phyloP scores from a whole-genome alignment of 2,329 filamentous ascomycete genomes.

The Lojkania enalia region DNA sequence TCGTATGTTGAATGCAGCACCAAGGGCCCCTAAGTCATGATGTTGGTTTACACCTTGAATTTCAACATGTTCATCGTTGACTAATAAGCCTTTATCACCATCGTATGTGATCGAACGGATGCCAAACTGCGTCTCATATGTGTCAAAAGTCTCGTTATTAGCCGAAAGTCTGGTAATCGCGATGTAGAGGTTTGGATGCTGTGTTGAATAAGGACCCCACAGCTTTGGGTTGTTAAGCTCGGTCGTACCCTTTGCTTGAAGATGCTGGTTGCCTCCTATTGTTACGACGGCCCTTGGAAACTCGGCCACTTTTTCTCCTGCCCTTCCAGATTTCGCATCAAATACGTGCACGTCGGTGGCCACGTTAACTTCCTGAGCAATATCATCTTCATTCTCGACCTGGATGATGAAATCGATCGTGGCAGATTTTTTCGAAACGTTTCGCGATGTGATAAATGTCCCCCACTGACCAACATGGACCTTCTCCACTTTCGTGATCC shows the following conservation, averaged over 20 bases:
- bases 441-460: constrained; percentile 53
- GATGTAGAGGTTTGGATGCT: constrained; percentile 54
- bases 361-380: constrained; percentile 43
- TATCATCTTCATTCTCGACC: constrained; percentile 51
- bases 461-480: constrained; percentile 56
- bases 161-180: constrained; percentile 47
- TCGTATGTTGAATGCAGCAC: constrained; percentile 55
- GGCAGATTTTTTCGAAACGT: constrained; percentile 52
- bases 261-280: constrained; percentile 21
- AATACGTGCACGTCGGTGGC: constrained; percentile 47
- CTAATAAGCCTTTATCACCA: constrained; percentile 46
- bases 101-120: constrained; percentile 52
- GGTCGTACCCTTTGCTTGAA: constrained; percentile 34
- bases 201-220: constrained; percentile 54
- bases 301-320: constrained; percentile 36
- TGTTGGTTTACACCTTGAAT: constrained; percentile 57
- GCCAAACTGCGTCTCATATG: constrained; percentile 56
- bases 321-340: constrained; percentile 36
- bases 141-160: constrained; percentile 40
- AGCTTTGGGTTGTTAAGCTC: constrained; percentile 47
- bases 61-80: constrained; percentile 52
- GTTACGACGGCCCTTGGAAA: constrained; percentile 39
- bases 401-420: constrained; percentile 51
- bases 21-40: constrained; percentile 56
- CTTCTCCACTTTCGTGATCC: constrained; percentile 54